Conservation (phyloP, 2,329 filamentous ascomycete genomes). For the Alternaria conjuncta region DNA sequence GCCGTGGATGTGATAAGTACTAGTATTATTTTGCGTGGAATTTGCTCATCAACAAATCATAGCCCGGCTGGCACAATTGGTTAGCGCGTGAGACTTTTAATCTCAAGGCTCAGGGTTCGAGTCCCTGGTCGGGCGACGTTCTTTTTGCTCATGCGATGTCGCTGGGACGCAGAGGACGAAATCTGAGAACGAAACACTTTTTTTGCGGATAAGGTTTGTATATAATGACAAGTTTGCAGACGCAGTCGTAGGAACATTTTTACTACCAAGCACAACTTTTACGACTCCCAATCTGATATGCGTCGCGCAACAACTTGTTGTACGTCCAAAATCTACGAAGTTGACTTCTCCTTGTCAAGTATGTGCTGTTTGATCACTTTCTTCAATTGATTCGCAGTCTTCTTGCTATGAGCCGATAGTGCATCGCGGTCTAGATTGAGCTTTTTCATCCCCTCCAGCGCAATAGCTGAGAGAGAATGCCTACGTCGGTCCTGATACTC, state of each 20-base stretch:
- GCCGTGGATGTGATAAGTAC: fast-evolving
- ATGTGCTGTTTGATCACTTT: not conserved
- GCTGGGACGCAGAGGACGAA: not conserved
- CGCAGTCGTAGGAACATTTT: not conserved
- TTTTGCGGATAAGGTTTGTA: not conserved
- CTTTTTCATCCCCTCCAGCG: not conserved
- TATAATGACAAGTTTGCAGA: not conserved
- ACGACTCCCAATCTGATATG: not conserved
- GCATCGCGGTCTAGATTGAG: not conserved
- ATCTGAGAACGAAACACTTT: not conserved
- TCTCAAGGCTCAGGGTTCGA: constrained; percentile 38
- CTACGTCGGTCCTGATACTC: not conserved
- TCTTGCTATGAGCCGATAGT: not conserved
- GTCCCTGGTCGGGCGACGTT: constrained; percentile 30
- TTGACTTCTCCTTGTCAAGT: not conserved
- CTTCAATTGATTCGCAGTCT: not conserved
- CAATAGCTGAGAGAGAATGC: not conserved
- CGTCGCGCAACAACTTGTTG: not conserved
- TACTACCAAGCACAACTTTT: not conserved
- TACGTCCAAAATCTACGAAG: not conserved
- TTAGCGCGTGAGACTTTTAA: constrained; percentile 40
- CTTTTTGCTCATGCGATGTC: not conserved
- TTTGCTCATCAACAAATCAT: not conserved
- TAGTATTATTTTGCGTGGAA: not conserved
- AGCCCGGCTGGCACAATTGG: constrained; percentile 16